Evolutionary conservation across 768 basidiomycete genomes (phyloP).

Genomic region (Pleurotus citrinopileatus): DNA sequence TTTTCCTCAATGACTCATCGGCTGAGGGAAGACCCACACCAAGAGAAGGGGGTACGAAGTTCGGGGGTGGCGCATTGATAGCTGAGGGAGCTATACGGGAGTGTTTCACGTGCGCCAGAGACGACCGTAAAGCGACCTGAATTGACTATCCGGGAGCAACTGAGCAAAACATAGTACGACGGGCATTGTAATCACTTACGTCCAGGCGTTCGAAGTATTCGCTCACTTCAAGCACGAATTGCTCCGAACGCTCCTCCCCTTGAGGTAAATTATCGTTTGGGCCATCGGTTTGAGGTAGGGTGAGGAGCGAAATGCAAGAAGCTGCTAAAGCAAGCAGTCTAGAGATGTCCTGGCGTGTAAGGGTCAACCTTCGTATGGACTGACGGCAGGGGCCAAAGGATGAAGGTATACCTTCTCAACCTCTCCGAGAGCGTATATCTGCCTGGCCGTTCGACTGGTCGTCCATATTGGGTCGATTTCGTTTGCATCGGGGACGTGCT

Average conservation of each 20-base stretch:
- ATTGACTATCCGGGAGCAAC: conserved; percentile 48
- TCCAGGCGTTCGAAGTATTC: conserved; percentile 84
- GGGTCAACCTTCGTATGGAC: no score
- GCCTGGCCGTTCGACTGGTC: conserved; percentile 75
- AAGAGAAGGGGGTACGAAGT: conserved; percentile 74
- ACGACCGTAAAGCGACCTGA: conserved; percentile 72
- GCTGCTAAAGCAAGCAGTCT: conserved; percentile 73
- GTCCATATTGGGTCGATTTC: conserved; percentile 80
- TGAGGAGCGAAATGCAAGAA: conserved; percentile 74
- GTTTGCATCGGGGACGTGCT: conserved; percentile 30
- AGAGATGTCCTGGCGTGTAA: conserved; percentile 62
- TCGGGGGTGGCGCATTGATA: conserved; percentile 74
- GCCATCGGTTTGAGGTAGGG: conserved; percentile 79
- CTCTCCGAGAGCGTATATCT: conserved; percentile 76
- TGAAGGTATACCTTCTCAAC: conserved; percentile 71
- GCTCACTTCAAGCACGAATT: conserved; percentile 81
- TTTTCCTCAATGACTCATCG: conserved; percentile 32
- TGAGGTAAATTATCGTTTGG: conserved; percentile 68
- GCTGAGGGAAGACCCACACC: conserved; percentile 68
- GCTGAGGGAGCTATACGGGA: conserved; percentile 85
- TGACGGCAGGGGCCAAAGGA: no score
- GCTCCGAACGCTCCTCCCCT: conserved; percentile 81
- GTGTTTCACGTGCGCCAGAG: conserved; percentile 76
- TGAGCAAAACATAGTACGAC: background rate
- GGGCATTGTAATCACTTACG: conserved; percentile 34